Percentiles rank a stretch among this genome's conserved stretches.
phyloP scores from a whole-genome alignment of 768 basidiomycete species.

The Suillus tomentosus region DNA sequence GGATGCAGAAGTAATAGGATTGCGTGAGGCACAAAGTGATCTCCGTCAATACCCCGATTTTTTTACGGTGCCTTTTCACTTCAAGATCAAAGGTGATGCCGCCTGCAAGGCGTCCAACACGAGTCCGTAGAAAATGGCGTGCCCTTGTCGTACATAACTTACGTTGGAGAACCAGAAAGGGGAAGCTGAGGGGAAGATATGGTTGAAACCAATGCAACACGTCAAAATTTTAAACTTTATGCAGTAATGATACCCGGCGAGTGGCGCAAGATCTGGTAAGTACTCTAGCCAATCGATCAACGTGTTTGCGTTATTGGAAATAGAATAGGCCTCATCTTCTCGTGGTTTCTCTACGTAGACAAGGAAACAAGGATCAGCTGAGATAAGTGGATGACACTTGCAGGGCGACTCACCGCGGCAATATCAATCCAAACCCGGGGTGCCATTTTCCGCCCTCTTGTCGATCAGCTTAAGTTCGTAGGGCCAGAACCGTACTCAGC shows the following conservation, averaged over 20 bases:
- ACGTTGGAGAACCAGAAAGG: neutral
- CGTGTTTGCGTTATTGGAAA: neutral
- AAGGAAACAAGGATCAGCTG: neutral
- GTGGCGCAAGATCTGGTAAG: neutral
- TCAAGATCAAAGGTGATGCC: neutral
- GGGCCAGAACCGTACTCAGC: neutral
- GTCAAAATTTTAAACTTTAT: neutral
- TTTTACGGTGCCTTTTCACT: neutral
- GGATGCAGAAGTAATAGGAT: neutral
- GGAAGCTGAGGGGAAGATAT: neutral
- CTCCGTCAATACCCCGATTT: neutral
- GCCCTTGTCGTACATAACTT: neutral
- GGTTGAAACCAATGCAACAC: neutral
- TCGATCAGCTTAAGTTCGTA: neutral
- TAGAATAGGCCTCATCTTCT: neutral
- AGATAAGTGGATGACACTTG: neutral
- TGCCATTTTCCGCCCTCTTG: neutral
- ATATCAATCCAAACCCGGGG: neutral
- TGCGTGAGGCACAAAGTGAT: neutral
- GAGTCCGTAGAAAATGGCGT: neutral
- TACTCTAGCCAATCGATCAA: neutral
- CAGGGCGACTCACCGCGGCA: neutral
- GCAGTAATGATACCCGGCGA: neutral
- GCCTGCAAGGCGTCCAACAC: neutral
- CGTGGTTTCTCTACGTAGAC: neutral